Evolutionary conservation across 2,329 filamentous ascomycete genomes (phyloP).

Genomic region (Aspergillus japonicus): DNA sequence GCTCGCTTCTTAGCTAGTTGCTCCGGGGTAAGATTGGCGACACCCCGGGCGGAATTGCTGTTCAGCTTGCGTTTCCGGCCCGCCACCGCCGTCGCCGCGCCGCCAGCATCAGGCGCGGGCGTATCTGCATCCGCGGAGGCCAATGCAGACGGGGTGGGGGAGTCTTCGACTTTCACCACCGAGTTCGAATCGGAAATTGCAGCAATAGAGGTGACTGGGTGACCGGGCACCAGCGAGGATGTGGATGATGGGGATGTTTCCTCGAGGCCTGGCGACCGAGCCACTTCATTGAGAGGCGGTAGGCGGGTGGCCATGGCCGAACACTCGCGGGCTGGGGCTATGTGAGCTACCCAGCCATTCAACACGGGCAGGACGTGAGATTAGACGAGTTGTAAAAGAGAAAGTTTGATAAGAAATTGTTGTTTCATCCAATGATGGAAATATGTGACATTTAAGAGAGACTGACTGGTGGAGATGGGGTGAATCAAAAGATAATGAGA

Average conservation of each 20-base stretch:
- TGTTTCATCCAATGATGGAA: conserved; percentile 1
- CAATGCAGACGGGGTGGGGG: conserved; percentile 26
- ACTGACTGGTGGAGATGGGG: not conserved
- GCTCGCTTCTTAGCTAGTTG: conserved; percentile 87
- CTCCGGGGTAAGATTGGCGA: conserved; percentile 82
- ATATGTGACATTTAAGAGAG: conserved; percentile 6
- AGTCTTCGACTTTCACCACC: conserved; percentile 27
- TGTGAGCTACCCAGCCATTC: conserved; percentile 28
- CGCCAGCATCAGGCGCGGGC: conserved; percentile 17
- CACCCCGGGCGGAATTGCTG: conserved; percentile 61
- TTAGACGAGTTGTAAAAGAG: conserved; percentile 2
- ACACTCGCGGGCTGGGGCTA: conserved; percentile 26
- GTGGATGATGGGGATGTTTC: conserved; percentile 9
- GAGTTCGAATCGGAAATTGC: conserved; percentile 10
- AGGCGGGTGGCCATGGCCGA: conserved; percentile 36
- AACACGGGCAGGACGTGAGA: conserved; percentile 11
- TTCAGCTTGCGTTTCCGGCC: conserved; percentile 46
- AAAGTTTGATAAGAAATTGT: conserved; percentile 3
- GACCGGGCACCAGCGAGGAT: conserved; percentile 6
- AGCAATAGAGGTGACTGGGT: conserved; percentile 10
- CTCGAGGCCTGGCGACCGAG: conserved; percentile 26
- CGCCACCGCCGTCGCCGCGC: conserved; percentile 22
- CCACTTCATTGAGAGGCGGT: conserved; percentile 28
- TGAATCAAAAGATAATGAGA: not conserved
- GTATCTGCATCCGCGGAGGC: conserved; percentile 26